phyloP scores from a whole-genome alignment of 805 yeast genomes.

The Wickerhamiella vanderwaltii region DNA sequence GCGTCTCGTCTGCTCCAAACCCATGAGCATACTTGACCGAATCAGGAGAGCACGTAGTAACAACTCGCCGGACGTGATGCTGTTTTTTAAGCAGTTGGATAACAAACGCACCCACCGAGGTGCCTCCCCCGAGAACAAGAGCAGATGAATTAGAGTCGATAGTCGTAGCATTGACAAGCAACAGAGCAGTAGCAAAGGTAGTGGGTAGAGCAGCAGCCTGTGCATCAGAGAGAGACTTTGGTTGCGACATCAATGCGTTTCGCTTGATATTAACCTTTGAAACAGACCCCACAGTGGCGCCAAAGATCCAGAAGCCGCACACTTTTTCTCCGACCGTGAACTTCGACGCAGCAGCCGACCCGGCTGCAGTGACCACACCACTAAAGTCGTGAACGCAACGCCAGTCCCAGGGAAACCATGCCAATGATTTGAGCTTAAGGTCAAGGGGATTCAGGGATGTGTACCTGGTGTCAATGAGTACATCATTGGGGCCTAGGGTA shows the following conservation, averaged over 20 bases:
- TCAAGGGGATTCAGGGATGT: slow-evolving; percentile 59
- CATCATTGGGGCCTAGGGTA: slow-evolving; percentile 31
- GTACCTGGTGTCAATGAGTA: slow-evolving; percentile 47
- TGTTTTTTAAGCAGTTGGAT: slow-evolving; percentile 45
- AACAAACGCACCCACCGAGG: slow-evolving; percentile 50
- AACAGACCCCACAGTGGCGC: not conserved
- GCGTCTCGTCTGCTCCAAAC: slow-evolving; percentile 45
- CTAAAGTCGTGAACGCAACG: slow-evolving; percentile 51
- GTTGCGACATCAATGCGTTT: slow-evolving; percentile 41
- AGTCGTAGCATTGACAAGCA: slow-evolving; percentile 29
- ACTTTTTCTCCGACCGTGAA: slow-evolving; percentile 51
- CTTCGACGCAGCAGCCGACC: slow-evolving; percentile 30
- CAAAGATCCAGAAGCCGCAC: slow-evolving; percentile 34
- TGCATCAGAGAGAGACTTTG: slow-evolving; percentile 35
- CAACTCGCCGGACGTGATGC: slow-evolving; percentile 38
- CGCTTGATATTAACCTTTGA: not conserved
- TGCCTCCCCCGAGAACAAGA: slow-evolving; percentile 61
- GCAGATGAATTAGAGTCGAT: slow-evolving; percentile 29
- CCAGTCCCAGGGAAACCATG: slow-evolving; percentile 1
- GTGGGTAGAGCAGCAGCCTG: slow-evolving; percentile 59
- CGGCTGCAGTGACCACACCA: slow-evolving; percentile 48
- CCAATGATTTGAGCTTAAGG: slow-evolving; percentile 27
- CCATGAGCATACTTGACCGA: slow-evolving; percentile 35
- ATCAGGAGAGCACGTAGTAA: slow-evolving; percentile 42
- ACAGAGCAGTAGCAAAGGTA: slow-evolving; percentile 51